Base-by-base conservation (phyloP, 192 early-diverging fungal species). In the Coemansia sp. region DNA sequence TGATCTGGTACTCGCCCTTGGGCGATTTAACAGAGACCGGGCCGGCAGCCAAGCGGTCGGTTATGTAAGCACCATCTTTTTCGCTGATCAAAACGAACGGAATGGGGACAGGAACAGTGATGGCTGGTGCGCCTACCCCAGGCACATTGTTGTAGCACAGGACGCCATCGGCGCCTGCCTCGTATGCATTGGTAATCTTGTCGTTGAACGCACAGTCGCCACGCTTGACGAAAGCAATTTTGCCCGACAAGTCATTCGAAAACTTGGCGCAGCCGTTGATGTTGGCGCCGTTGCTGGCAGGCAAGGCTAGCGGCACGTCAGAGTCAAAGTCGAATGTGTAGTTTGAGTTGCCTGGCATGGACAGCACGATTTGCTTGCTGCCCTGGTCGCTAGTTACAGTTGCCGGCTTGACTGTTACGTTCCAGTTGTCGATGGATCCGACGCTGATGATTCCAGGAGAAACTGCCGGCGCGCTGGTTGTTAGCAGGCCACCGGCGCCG, bases 401-500 rank as follows among this genome's bases (percentile, higher is more conserved):
- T 34, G 58, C 61, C 1, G 60, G 43, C 34, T 15, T 31, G 11
- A 63, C 62, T 9, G 74, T 79, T 58, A 74, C 55, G 45, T 72
- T 64, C 60, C 76, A 63, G 45, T 64, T 75, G 15, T 72, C 83
- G 10, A 87, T 56, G 17, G 84, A 81, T 12, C 82, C 87, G 31
- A 91, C 83, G 16, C 74, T 76, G 3, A 89, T 56, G 20, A 81
- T 83, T 42, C 82, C 60, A n/a, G 47, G 58, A 1, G 73, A 76
- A 16, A 83, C 51, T 0, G 78, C 76, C 5, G 85, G 85, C 2
- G 80, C 48, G 10, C 72, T 56, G 3, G 77, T 75, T 28, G 81
- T 78, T 51, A 70, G 84, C 6, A 87, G 28, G 3, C 88, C 88
- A 18, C 66, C 69, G 30, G 48, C 28, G 23, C 92, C 92, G 30